Percentiles rank a stretch among this genome's conserved stretches.
Evolutionary conservation across 768 basidiomycete species (phyloP).

Genomic region (Boletus vermiculosoides): DNA sequence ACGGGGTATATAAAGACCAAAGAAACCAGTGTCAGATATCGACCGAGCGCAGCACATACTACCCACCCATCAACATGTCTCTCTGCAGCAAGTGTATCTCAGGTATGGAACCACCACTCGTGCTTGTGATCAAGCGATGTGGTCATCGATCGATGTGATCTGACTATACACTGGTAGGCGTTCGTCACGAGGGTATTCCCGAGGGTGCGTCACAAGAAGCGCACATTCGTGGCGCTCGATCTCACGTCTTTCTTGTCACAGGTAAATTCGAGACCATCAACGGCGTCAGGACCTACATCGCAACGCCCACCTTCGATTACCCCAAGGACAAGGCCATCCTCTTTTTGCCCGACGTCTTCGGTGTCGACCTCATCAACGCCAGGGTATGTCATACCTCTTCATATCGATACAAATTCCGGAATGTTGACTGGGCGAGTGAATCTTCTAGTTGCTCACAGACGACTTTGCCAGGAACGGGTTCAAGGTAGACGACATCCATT

Average conservation of each 20-base stretch:
- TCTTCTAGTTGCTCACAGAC: constrained; percentile 42
- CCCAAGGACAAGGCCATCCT: constrained; percentile 57
- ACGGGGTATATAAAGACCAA: constrained; percentile 16
- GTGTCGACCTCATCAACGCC: constrained; percentile 45
- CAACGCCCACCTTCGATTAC: constrained; percentile 50
- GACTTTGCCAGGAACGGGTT: constrained; percentile 43
- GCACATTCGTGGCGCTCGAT: neutral
- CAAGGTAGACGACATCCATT: constrained; percentile 20
- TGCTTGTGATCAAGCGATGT: neutral
- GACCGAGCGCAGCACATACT: neutral
- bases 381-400: constrained; percentile 31
- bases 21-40: neutral
- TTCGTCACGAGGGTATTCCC: constrained; percentile 49
- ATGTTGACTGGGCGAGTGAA: neutral
- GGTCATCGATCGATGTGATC: neutral
- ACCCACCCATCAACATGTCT: constrained; percentile 38
- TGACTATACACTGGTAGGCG: constrained; percentile 33
- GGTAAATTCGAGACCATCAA: constrained; percentile 43
- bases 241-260: constrained; percentile 18
- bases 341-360: constrained; percentile 54
- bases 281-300: constrained; percentile 52
- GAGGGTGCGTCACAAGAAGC: constrained; percentile 33
- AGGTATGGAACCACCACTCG: constrained; percentile 35
- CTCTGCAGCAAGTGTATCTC: constrained; percentile 55
- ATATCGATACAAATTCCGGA: neutral